Percentiles rank a stretch among this genome's conserved stretches.
These are phyloP conservation scores for Pythium vanterpoolii DNA, from an alignment of 352 stramenopile species.

Conservation along the genomic window DNA sequence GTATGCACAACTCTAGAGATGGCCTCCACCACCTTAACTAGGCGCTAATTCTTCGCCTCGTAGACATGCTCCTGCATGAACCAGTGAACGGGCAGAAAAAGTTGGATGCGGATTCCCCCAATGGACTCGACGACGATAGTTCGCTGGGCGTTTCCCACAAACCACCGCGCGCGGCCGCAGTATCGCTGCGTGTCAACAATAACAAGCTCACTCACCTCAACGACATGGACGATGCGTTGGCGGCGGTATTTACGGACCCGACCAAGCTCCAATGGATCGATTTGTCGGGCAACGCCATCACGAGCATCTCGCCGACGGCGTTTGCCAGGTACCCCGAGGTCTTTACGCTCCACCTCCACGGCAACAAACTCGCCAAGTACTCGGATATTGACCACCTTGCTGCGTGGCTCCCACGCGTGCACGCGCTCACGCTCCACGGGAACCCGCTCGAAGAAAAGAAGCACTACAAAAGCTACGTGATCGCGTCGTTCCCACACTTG, in stretches of 20 bases:
- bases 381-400: conserved; percentile 56
- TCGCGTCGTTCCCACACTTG: conserved; percentile 61
- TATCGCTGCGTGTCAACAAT: conserved; percentile 63
- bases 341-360: conserved; percentile 73
- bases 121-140: background rate
- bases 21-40: background rate
- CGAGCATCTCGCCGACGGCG: conserved; percentile 26
- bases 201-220: conserved; percentile 52
- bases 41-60: background rate
- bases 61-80: conserved; percentile 62
- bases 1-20: conserved; percentile 31
- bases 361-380: conserved; percentile 62
- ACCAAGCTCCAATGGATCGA: conserved; percentile 60
- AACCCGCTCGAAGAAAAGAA: conserved; percentile 88
- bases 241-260: conserved; percentile 45
- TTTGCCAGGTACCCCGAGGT: conserved; percentile 53
- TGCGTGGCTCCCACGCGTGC: conserved; percentile 43
- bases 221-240: conserved; percentile 51
- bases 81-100: conserved; percentile 59
- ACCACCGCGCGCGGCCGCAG: conserved; percentile 2
- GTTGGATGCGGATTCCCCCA: background rate
- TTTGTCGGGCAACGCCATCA: conserved; percentile 50
- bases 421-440: conserved; percentile 69
- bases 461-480: conserved; percentile 82
- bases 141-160: background rate